These are phyloP conservation scores for Lentinus brumalis DNA, from an alignment of 768 basidiomycete genomes.

Conservation along the genomic window DNA sequence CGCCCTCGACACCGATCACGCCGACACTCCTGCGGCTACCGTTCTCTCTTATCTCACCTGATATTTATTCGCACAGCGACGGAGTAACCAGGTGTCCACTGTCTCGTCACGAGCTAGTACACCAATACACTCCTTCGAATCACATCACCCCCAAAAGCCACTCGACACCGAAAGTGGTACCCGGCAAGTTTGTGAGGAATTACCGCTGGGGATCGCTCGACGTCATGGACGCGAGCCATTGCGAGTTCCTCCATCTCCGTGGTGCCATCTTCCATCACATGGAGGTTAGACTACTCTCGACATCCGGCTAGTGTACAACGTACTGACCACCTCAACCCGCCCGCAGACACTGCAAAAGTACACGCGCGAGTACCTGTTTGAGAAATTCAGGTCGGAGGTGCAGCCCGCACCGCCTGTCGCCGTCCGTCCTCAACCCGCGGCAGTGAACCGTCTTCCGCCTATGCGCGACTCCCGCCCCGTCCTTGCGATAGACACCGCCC, in stretches of 20 bases:
- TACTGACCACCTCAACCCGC: constrained; percentile 3
- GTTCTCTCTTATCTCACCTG: constrained; percentile 85
- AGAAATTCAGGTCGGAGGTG: constrained; percentile 54
- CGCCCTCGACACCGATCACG: constrained; percentile 67
- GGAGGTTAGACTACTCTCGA: constrained; percentile 57
- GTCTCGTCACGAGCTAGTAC: constrained; percentile 71
- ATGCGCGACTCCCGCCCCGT: constrained; percentile 53
- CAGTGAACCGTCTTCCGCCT: constrained; percentile 24
- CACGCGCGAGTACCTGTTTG: constrained; percentile 80
- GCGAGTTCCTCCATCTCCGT: constrained; percentile 78
- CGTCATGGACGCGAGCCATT: constrained; percentile 75
- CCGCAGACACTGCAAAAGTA: constrained; percentile 80
- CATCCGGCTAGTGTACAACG: neutral
- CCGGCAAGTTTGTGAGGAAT: constrained; percentile 66
- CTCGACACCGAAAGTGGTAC: constrained; percentile 47
- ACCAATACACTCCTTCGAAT: constrained; percentile 68
- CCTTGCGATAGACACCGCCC: constrained; percentile 63
- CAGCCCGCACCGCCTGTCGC: constrained; percentile 24
- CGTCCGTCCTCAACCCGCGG: constrained; percentile 23
- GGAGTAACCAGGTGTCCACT: constrained; percentile 61
- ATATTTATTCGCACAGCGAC: constrained; percentile 82
- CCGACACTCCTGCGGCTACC: constrained; percentile 68
- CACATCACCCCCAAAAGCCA: constrained; percentile 37
- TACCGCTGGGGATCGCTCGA: constrained; percentile 88
- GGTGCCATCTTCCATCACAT: constrained; percentile 85